Base-by-base conservation (phyloP, 495 filamentous ascomycete species). In the Bryoglossum gracile region DNA sequence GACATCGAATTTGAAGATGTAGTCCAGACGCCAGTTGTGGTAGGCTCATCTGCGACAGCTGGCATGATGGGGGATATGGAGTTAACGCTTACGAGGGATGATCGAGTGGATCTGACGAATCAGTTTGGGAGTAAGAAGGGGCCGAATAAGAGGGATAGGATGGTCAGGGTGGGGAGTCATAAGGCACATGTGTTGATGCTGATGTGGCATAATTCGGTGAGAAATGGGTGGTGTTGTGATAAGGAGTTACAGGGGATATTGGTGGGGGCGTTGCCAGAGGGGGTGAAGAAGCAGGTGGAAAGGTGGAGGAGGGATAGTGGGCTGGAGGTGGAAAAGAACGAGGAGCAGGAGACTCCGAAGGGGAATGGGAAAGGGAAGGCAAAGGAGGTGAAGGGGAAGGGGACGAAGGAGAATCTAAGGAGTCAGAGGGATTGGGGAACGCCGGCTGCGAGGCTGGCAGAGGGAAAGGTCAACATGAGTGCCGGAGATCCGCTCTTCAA, bases 1-100 rank as follows among this genome's bases (percentile, higher is more conserved):
- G 82, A 81, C 35, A 72, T 87, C 43, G 86, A 94, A 54, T 95
- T 92, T 73, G 91, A 95, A 69, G 88, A 95, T 68, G 89, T 91
- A 3, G 51, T 41, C 55, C 67, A 50, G 32, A 32, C 17, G 61
- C 51, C 33, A 14, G 60, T 43, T 8, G 60, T 43, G 8, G 65
- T 69, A 2, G 53, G 45, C 11, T 56, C 33, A 3, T 42, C 59
- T 38, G 67, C 62, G 30, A n/a, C n/a, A n/a, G 53, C 67, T 39
- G 61, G 60, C 30, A 55, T 53, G 32, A 21, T 28, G 9, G 76
- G 73, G 10, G 83, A 94, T 63, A 71, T 95, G 3, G 85, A 92
- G 50, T 69, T 95, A 56, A 94, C 83, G 0, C 64, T 95, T 9
- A 74, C 78, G 44, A 72, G 74, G 48, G 77, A 80, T 50, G 77